phyloP scores from a whole-genome alignment of 169 alveolate species.

The Eimeria falciformis region DNA sequence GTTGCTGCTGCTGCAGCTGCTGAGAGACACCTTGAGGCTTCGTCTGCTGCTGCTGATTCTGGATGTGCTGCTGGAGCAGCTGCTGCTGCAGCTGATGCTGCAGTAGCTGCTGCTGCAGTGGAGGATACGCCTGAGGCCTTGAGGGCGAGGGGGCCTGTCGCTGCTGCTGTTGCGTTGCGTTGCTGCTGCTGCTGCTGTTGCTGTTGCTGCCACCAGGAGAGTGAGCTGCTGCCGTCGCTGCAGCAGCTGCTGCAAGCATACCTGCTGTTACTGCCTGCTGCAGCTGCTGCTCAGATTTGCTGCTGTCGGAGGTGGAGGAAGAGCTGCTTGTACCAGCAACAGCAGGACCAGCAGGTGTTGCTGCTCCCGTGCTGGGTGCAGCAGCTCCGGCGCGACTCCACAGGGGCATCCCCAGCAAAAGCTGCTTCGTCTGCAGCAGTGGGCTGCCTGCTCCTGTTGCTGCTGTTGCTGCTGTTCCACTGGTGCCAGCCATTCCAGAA shows the following conservation, averaged over 20 bases:
- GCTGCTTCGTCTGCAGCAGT: constrained; percentile 66
- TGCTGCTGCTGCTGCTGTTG: constrained; percentile 11
- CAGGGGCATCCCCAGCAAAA: constrained; percentile 52
- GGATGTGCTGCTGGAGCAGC: constrained; percentile 61
- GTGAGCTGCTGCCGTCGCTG: not conserved
- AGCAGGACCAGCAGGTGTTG: constrained; percentile 12
- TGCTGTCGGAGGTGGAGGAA: constrained; percentile 14
- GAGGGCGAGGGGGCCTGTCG: constrained; percentile 50
- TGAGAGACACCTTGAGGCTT: constrained; percentile 33
- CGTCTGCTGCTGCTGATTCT: constrained; percentile 27
- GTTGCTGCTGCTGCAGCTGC: constrained; percentile 68
- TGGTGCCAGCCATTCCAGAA: constrained; percentile 6
- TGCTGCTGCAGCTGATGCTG: constrained; percentile 70
- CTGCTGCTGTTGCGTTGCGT: constrained; percentile 44
- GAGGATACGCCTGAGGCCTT: constrained; percentile 26
- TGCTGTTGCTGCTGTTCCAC: constrained; percentile 22
- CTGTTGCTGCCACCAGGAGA: constrained; percentile 56
- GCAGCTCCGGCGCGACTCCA: constrained; percentile 58
- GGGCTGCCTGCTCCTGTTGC: constrained; percentile 69
- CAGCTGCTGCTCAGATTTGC: constrained; percentile 48
- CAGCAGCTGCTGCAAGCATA: constrained; percentile 19
- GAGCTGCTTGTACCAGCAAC: constrained; percentile 22
- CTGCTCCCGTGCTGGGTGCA: too few species aligned
- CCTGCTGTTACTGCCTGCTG: constrained; percentile 41
- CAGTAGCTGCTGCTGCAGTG: constrained; percentile 72